A percentile compares a stretch with the other conserved stretches of the same genome.
phyloP scores from a whole-genome alignment of 2,329 filamentous ascomycete species.

The Penicillium aurantiogriseum region DNA sequence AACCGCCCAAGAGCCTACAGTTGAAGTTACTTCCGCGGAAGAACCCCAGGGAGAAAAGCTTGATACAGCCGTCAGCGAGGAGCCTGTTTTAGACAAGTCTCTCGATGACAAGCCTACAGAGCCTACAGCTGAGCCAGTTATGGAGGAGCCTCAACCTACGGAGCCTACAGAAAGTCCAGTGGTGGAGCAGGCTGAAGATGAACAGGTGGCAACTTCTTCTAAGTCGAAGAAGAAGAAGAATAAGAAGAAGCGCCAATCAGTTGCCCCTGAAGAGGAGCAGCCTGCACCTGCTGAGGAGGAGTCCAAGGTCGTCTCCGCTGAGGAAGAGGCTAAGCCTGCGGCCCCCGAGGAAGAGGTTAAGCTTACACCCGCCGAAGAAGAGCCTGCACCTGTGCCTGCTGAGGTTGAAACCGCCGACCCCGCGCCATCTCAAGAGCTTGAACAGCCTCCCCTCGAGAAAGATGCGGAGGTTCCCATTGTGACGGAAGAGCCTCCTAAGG shows the following conservation, averaged over 20 bases:
- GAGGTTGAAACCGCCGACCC: background rate
- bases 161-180: background rate
- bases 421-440: background rate
- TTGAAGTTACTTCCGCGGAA: background rate
- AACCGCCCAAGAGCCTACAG: background rate
- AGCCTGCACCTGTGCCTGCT: background rate
- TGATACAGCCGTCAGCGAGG: background rate
- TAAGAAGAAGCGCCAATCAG: constrained; percentile 24
- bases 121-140: background rate
- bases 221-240: constrained; percentile 25
- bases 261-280: constrained; percentile 5
- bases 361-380: background rate
- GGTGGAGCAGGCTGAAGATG: background rate
- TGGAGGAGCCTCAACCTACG: background rate
- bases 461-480: background rate
- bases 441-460: no score
- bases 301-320: background rate
- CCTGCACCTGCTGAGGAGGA: constrained; percentile 6
- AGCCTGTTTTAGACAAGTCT: constrained; percentile 1
- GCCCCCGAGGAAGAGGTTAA: background rate
- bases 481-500: background rate
- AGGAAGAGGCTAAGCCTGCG: background rate
- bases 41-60: background rate
- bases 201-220: background rate
- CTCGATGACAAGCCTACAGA: constrained; percentile 1